phyloP scores from a whole-genome alignment of 805 yeast species.

The Yamadazyma kitorensis region DNA sequence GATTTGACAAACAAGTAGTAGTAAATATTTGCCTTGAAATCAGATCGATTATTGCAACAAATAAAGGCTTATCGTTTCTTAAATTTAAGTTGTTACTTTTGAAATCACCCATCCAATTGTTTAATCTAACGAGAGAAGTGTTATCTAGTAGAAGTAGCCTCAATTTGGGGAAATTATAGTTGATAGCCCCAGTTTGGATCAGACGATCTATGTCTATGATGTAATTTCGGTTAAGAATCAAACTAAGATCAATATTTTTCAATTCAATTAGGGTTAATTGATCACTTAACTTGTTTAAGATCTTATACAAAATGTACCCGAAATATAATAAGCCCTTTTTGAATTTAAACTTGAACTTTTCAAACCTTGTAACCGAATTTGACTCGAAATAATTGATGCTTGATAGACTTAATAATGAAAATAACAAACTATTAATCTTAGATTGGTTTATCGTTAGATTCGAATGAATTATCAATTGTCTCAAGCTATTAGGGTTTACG shows the following conservation, averaged over 20 bases:
- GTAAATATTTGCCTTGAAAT: constrained; percentile 13
- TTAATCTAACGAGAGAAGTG: constrained; percentile 13
- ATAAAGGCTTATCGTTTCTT: constrained; percentile 11
- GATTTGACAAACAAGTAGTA: not conserved
- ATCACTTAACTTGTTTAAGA: constrained; percentile 8
- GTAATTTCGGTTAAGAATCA: constrained; percentile 1
- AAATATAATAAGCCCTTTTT: constrained; percentile 2
- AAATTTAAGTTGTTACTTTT: constrained; percentile 10
- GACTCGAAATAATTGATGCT: constrained; percentile 2
- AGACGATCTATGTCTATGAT: no score
- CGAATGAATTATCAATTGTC: constrained; percentile 1
- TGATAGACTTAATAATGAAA: not conserved
- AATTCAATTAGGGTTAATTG: constrained; percentile 15
- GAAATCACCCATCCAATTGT: constrained; percentile 16
- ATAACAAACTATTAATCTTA: not conserved
- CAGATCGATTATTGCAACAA: constrained; percentile 16
- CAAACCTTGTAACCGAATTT: not conserved
- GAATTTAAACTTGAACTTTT: not conserved
- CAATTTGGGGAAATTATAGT: constrained; percentile 14
- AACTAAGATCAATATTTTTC: constrained; percentile 6
- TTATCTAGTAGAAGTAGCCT: constrained; percentile 23
- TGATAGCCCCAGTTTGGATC: constrained; percentile 8
- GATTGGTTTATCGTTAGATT: not conserved
- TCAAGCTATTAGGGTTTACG: not conserved
- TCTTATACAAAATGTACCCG: constrained; percentile 6